Conservation (phyloP, 1,284 basidiomycete genomes). For the Ustilago nuda region DNA sequence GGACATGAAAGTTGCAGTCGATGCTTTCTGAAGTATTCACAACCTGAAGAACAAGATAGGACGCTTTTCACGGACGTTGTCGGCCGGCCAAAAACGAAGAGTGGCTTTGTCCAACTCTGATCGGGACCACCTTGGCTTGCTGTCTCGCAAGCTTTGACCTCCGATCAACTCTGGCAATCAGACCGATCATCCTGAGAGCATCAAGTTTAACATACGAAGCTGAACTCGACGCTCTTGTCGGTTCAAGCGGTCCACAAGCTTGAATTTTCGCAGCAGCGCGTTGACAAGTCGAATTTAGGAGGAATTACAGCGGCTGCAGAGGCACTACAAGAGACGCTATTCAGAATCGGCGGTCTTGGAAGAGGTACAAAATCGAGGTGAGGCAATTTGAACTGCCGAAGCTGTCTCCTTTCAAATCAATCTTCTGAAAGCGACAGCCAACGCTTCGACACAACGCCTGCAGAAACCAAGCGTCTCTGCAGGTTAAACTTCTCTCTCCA, state of each 20-base stretch:
- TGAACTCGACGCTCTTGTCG: slow-evolving; percentile 6
- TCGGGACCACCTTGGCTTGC: neutral
- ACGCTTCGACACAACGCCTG: neutral
- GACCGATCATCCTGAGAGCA: neutral
- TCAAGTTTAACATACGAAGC: neutral
- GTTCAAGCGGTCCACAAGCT: slow-evolving; percentile 24
- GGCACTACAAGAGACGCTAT: slow-evolving; percentile 13
- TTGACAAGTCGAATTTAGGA: slow-evolving; percentile 30
- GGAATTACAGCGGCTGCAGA: slow-evolving; percentile 22
- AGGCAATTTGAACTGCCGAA: neutral
- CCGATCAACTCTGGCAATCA: neutral
- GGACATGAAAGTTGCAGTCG: neutral
- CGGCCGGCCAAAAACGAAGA: slow-evolving; percentile 5
- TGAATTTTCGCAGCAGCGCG: neutral
- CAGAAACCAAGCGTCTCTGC: neutral
- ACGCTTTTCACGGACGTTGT: slow-evolving; percentile 30
- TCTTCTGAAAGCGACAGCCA: neutral
- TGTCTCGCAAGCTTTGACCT: slow-evolving; percentile 11
- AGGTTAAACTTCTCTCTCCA: slow-evolving; percentile 16
- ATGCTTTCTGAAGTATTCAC: neutral
- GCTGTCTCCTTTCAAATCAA: neutral
- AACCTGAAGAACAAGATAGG: neutral
- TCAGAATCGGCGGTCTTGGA: slow-evolving; percentile 26
- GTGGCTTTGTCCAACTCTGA: neutral
- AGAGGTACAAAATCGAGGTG: neutral